Percentiles rank a stretch among this genome's conserved stretches.
phyloP scores from a whole-genome alignment of 495 filamentous ascomycete genomes.

The Sabuloglossum arenarium region DNA sequence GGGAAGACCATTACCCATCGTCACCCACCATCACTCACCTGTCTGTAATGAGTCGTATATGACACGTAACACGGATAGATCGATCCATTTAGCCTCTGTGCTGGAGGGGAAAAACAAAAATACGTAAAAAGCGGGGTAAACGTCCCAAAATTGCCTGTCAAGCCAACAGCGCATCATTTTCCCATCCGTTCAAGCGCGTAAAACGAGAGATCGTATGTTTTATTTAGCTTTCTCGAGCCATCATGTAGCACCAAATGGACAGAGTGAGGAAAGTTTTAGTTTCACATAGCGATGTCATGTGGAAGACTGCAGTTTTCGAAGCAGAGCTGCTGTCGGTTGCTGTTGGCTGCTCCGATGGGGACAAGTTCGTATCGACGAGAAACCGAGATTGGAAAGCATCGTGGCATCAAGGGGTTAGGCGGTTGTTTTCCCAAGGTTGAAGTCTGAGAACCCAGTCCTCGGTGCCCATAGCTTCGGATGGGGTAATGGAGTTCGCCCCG shows the following conservation, averaged over 20 bases:
- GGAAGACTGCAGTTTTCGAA: slow-evolving; percentile 1
- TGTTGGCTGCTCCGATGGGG: not conserved
- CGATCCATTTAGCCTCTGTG: not conserved
- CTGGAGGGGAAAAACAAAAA: not conserved
- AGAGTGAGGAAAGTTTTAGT: not conserved
- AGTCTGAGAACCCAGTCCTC: not conserved
- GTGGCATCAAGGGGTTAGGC: not conserved
- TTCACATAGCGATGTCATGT: not conserved
- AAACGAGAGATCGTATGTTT: not conserved
- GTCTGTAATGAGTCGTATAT: not conserved
- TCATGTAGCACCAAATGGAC: too few relatives aligned
- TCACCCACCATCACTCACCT: too few relatives aligned
- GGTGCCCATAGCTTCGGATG: not conserved
- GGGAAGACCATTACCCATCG: too few relatives aligned
- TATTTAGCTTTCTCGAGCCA: not conserved
- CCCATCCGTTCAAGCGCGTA: not conserved
- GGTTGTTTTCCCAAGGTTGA: not conserved
- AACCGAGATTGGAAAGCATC: not conserved
- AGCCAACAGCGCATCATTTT: not conserved
- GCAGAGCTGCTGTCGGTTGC: not conserved
- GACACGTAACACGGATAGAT: slow-evolving; percentile 2
- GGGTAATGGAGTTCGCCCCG: not conserved
- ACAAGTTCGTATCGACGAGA: not conserved
- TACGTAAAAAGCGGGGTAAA: not conserved
- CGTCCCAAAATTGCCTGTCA: not conserved